Evolutionary conservation across 768 basidiomycete genomes (phyloP), one percentile per base, ranked within the genome.

Genomic region (Auricularia heimuer): DNA sequence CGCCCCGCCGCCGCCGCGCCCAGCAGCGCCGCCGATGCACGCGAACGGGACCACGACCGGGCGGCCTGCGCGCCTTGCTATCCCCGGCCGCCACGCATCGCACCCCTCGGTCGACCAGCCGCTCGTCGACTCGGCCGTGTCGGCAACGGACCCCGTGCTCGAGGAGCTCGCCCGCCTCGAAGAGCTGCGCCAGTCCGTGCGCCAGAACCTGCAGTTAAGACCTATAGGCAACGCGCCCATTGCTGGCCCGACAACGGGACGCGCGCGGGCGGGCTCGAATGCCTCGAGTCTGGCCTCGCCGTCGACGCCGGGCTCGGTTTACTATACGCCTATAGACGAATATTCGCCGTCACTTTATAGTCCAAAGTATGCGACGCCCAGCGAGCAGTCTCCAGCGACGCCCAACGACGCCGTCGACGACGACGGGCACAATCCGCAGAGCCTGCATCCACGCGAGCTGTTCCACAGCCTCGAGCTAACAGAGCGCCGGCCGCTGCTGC

Each of bases 401-500:
- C 29, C 29, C 29, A 29, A 29, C 29, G 29, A 29, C 29, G 29
- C 29, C 29, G 7, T 35, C 29, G 21, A 14, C 24, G 24, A 24
- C 56, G 56, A 24, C 14, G 24, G 24, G 7, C 11, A 60, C 56
- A 24, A 60, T 29, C 11, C 56, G 2, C 51, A 34, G 29, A 47
- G 62, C 29, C 58, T 39, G 44, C 45, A 61, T n/a, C 63, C 54
- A 12, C 54, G 63, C 35, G 51, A 37, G 34, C 54, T 62, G 36
- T 34, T 70, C 62, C 56, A 64, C 24, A 62, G 33, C 44, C 62
- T 35, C 67, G 78, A 8, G 79, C 86, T 63, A 78, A 78, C 62
- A 72, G 73, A 24, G 7, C 56, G 56, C 24, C 83, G 81, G 2
- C 89, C 92, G 8, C 77, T 94, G 29, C 76, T 96, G 65, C 82